phyloP scores from a whole-genome alignment of 2,329 filamentous ascomycete species.

The Emergomyces pasteurianus region DNA sequence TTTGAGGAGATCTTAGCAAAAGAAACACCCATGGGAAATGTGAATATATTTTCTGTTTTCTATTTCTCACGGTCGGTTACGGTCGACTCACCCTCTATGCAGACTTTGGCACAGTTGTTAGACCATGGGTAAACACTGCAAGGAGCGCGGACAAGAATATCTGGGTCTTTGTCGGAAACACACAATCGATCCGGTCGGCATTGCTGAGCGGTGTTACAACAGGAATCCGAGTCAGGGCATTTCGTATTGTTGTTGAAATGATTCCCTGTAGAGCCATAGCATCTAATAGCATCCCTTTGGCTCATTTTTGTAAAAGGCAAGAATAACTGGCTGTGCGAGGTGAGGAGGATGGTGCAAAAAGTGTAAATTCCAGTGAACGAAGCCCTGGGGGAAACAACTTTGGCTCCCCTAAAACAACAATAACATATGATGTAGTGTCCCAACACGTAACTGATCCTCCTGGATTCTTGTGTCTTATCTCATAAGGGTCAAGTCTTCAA shows the following conservation, averaged over 20 bases:
- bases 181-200: slow-evolving; percentile 1
- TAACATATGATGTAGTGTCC: background rate
- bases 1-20: background rate
- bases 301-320: background rate
- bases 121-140: background rate
- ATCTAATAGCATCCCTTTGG: background rate
- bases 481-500: background rate
- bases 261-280: background rate
- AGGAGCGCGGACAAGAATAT: background rate
- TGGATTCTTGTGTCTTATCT: background rate
- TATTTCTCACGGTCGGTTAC: background rate
- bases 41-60: background rate
- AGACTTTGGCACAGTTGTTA: background rate
- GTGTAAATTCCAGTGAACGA: background rate
- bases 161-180: background rate
- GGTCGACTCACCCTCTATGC: background rate
- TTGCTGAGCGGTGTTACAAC: background rate
- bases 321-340: background rate
- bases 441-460: no score
- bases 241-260: background rate
- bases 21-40: background rate
- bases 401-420: background rate
- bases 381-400: background rate
- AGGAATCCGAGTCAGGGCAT: background rate
- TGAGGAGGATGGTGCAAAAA: background rate